Percentiles rank a stretch among this genome's conserved stretches.
Evolutionary conservation across 352 stramenopile species (phyloP).

Genomic region (Phytophthora boehmeriae): DNA sequence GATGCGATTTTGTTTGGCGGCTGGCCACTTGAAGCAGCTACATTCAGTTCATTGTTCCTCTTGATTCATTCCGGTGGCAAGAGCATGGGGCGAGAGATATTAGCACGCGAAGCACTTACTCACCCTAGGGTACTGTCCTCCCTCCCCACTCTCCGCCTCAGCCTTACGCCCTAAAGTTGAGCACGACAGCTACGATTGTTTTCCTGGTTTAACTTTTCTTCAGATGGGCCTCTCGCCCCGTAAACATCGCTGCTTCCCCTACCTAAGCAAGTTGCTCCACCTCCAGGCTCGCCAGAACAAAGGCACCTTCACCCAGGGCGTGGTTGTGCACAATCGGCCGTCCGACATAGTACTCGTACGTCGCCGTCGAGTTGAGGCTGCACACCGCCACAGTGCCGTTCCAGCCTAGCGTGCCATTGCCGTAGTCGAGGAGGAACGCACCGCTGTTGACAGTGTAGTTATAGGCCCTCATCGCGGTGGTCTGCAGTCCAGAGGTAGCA

Average conservation of each 20-base stretch:
- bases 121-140: too few relatives aligned
- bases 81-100: too few relatives aligned
- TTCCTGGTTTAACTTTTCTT: too few relatives aligned
- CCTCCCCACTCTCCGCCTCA: too few relatives aligned
- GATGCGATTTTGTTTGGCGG: too few relatives aligned
- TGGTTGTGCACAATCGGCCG: constrained; percentile 29
- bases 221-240: too few relatives aligned
- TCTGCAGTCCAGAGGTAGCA: not conserved
- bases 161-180: too few relatives aligned
- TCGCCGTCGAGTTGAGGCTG: constrained; percentile 34
- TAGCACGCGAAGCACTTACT: too few relatives aligned
- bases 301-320: constrained; percentile 27
- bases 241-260: not conserved
- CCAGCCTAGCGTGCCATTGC: constrained; percentile 26
- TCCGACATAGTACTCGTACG: constrained; percentile 35
- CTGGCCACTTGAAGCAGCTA: too few relatives aligned
- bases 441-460: constrained; percentile 27
- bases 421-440: constrained; percentile 23
- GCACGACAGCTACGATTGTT: too few relatives aligned
- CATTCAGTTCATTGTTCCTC: too few relatives aligned
- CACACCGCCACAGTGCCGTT: constrained; percentile 33
- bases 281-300: constrained; percentile 31
- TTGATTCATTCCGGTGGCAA: too few relatives aligned
- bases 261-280: constrained; percentile 23
- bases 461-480: constrained; percentile 23